Evolutionary conservation across 2,329 filamentous ascomycete species (phyloP).

Genomic region (Geosmithia putterillii): DNA sequence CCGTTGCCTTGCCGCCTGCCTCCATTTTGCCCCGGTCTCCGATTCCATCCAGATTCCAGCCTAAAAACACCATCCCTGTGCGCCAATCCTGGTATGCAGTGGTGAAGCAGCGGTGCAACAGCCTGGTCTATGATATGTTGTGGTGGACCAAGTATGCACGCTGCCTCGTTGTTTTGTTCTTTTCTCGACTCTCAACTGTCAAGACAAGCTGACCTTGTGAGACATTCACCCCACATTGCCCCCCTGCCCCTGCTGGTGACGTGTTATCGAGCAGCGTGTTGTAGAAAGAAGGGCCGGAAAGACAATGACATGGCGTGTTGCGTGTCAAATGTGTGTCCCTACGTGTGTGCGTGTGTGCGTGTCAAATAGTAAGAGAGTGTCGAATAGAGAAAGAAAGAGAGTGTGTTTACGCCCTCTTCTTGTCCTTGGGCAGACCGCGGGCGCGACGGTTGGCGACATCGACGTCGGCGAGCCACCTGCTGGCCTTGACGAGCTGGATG

Average conservation of each 20-base stretch:
- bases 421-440: slow-evolving; percentile 37
- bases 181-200: neutral
- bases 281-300: no score
- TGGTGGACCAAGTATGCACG: no score
- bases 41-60: neutral
- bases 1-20: no score
- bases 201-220: neutral
- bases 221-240: neutral
- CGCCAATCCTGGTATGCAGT: neutral
- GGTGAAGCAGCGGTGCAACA: neutral
- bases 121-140: no score
- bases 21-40: neutral
- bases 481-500: slow-evolving; percentile 86
- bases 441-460: slow-evolving; percentile 54
- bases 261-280: no score
- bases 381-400: neutral
- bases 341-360: no score
- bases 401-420: slow-evolving; percentile 1
- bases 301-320: no score
- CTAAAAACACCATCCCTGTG: neutral
- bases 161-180: no score
- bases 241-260: no score
- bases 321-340: no score
- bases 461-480: slow-evolving; percentile 85
- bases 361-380: no score